Percentiles rank a stretch among this genome's conserved stretches.
Conservation (phyloP, 306 rosid genomes). For the Vicia sativa region DNA sequence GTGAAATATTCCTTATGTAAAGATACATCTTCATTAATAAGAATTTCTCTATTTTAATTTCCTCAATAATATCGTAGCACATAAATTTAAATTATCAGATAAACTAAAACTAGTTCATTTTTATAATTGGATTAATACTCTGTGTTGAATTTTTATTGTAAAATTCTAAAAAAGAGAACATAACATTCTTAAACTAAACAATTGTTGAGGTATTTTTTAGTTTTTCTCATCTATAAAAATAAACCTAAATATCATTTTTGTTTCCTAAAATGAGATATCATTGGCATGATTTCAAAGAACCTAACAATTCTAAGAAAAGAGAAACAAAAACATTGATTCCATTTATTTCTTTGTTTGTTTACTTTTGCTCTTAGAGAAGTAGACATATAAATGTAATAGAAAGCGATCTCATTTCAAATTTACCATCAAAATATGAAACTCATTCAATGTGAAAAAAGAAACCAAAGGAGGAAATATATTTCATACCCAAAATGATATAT, state of each 20-base stretch:
- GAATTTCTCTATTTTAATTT: too few species aligned
- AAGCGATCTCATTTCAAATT: slow-evolving; percentile 33
- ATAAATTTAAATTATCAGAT: too few species aligned
- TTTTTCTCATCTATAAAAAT: not conserved
- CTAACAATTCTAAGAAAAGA: slow-evolving; percentile 36
- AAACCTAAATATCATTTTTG: not conserved
- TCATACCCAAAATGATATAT: slow-evolving; percentile 27
- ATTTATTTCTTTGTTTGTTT: not conserved
- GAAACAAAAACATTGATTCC: slow-evolving; percentile 21
- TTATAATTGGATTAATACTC: too few species aligned
- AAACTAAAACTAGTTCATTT: too few species aligned
- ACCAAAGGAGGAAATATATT: slow-evolving; percentile 33
- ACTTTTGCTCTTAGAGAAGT: slow-evolving; percentile 13
- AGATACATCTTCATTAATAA: too few species aligned
- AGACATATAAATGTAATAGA: slow-evolving; percentile 27
- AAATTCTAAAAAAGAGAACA: too few species aligned
- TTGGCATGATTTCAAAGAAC: slow-evolving; percentile 6
- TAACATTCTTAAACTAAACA: too few species aligned
- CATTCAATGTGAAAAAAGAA: slow-evolving; percentile 18
- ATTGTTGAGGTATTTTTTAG: too few species aligned
- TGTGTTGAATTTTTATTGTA: too few species aligned
- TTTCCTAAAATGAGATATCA: slow-evolving; percentile 27
- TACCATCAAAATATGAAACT: slow-evolving; percentile 2
- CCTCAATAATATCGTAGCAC: too few species aligned
- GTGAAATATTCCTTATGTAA: too few species aligned